Percentiles rank a stretch among this genome's conserved stretches.
These are phyloP conservation scores for Psophocarpus tetragonolobus DNA, from an alignment of 306 rosid species.

Conservation along the genomic window DNA sequence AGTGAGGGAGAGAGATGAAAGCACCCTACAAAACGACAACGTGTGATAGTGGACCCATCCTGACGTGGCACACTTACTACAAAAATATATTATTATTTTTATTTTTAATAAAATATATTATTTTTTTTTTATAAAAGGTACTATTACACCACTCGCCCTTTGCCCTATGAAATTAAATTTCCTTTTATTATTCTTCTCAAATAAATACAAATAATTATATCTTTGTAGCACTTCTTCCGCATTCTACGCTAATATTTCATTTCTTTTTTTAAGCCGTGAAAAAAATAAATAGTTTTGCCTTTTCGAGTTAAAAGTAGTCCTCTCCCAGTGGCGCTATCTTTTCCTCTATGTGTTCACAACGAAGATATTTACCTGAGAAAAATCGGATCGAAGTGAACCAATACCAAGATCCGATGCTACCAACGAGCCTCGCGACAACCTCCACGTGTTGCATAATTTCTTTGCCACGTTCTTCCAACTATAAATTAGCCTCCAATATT, in stretches of 20 bases:
- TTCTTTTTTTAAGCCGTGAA: neutral
- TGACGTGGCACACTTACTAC: constrained; percentile 59
- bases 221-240: constrained; percentile 12
- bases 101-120: too few relatives aligned
- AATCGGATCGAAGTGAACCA: constrained; percentile 35
- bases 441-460: constrained; percentile 34
- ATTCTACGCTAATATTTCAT: constrained; percentile 21
- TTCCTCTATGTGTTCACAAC: neutral
- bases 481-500: neutral
- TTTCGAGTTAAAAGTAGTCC: constrained; percentile 11
- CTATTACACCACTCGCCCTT: constrained; percentile 32
- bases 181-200: neutral
- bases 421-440: constrained; percentile 24
- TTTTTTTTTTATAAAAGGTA: neutral
- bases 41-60: constrained; percentile 32
- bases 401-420: constrained; percentile 51
- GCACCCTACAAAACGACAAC: constrained; percentile 51
- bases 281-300: constrained; percentile 24
- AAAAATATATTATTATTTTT: neutral
- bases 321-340: neutral
- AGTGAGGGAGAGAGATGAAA: constrained; percentile 39
- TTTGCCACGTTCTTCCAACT: constrained; percentile 53
- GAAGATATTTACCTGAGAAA: constrained; percentile 42
- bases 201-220: neutral
- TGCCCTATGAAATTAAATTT: constrained; percentile 14